Percentiles rank a stretch among this genome's conserved stretches.
These are phyloP conservation scores for Fistulinella cinereoalba DNA, from an alignment of 1,284 basidiomycete species.

Conservation along the genomic window DNA sequence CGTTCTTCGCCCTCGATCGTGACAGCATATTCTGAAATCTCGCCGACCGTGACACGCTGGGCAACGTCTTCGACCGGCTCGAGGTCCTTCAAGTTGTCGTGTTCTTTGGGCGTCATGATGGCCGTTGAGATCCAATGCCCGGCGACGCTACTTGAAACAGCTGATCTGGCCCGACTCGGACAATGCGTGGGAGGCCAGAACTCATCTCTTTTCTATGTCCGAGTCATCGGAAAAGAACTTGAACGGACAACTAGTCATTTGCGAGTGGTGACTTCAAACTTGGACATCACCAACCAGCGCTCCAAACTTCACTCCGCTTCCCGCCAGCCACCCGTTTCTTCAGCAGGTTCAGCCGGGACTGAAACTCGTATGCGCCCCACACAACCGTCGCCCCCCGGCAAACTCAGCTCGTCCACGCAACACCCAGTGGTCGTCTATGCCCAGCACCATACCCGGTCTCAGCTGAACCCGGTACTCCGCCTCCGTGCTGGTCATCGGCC, in stretches of 20 bases:
- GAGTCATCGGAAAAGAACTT: too few species aligned
- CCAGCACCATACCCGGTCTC: constrained; percentile 77
- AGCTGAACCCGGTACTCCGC: constrained; percentile 93
- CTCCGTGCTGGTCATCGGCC: constrained; percentile 73
- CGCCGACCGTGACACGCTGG: constrained; percentile 34
- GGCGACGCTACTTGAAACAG: too few species aligned
- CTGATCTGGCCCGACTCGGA: too few species aligned
- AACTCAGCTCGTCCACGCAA: constrained; percentile 92
- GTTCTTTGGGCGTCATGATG: not conserved
- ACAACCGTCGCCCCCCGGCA: constrained; percentile 85
- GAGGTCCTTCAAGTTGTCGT: not conserved
- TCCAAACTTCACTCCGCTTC: constrained; percentile 21
- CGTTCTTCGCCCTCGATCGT: constrained; percentile 68
- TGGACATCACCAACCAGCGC: constrained; percentile 21
- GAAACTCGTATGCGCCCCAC: constrained; percentile 92
- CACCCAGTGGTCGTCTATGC: constrained; percentile 85
- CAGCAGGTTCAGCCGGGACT: constrained; percentile 71
- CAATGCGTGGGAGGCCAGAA: too few species aligned
- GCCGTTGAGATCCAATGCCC: too few species aligned
- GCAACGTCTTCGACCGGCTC: constrained; percentile 14
- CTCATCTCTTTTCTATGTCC: too few species aligned
- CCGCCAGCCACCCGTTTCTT: constrained; percentile 46
- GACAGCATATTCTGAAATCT: constrained; percentile 59
- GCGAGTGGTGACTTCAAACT: too few species aligned
- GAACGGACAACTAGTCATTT: too few species aligned